A percentile compares a stretch with the other conserved stretches of the same genome.
phyloP scores from a whole-genome alignment of 2,329 filamentous ascomycete species.

The Pestalotiopsis sp. region DNA sequence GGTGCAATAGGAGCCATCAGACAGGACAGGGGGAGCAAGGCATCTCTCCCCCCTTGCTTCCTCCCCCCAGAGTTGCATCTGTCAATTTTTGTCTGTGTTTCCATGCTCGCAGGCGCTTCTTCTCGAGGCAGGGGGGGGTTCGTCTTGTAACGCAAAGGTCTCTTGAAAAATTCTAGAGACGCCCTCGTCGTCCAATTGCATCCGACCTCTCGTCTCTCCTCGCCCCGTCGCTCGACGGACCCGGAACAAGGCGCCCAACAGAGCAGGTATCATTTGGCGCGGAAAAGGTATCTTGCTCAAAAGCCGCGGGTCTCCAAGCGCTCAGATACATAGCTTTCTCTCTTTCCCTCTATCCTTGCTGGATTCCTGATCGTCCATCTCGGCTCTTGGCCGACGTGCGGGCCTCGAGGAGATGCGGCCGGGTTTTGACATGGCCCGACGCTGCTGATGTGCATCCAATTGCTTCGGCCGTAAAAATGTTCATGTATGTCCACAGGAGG shows the following conservation, averaged over 20 bases:
- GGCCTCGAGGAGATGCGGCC: too few species aligned
- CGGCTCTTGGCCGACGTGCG: too few species aligned
- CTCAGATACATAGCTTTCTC: background rate
- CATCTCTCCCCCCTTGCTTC: background rate
- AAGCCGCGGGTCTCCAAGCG: background rate
- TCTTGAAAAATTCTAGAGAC: background rate
- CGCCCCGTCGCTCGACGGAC: background rate
- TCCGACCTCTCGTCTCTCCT: background rate
- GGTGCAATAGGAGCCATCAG: background rate
- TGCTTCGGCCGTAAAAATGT: too few species aligned
- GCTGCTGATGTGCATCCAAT: too few species aligned
- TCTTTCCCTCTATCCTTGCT: background rate
- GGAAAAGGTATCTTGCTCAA: background rate
- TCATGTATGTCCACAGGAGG: too few species aligned
- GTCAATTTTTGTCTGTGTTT: background rate
- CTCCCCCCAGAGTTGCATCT: background rate
- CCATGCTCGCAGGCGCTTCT: background rate
- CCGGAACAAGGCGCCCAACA: slow-evolving; percentile 5
- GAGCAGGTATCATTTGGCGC: slow-evolving; percentile 2
- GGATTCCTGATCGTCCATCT: too few species aligned
- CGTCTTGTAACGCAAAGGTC: background rate
- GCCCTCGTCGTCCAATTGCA: background rate
- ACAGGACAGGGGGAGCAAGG: background rate
- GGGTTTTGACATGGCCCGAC: too few species aligned
- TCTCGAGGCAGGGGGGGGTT: background rate